These are phyloP conservation scores for Russula griseocarnosa DNA, from an alignment of 768 basidiomycete species.

Conservation along the genomic window DNA sequence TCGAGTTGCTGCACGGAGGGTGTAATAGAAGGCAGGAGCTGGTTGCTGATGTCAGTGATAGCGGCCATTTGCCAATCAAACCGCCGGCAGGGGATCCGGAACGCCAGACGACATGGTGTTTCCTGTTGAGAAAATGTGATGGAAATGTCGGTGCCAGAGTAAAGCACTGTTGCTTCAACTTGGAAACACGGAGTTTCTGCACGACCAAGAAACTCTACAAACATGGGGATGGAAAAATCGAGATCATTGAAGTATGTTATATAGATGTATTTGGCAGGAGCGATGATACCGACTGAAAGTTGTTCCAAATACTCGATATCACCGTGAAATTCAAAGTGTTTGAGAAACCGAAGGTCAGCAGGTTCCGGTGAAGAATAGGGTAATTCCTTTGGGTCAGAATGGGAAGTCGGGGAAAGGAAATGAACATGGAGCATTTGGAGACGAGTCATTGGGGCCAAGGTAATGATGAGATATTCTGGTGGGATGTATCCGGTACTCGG, in stretches of 20 bases:
- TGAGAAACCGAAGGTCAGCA: neutral
- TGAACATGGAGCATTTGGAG: constrained; percentile 8
- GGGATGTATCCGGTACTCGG: constrained; percentile 2
- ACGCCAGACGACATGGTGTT: neutral
- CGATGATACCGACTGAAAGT: neutral
- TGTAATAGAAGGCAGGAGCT: neutral
- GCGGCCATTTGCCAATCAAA: neutral
- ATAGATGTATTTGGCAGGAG: neutral
- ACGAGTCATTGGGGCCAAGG: neutral
- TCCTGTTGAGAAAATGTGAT: constrained; percentile 2
- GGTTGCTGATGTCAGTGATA: neutral
- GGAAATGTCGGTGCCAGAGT: neutral
- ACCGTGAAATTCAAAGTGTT: constrained; percentile 5
- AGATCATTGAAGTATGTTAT: constrained; percentile 8
- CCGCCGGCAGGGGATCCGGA: neutral
- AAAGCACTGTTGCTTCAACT: neutral
- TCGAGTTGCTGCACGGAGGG: constrained; percentile 2
- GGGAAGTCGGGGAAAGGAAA: neutral
- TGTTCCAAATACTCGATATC: constrained; percentile 6
- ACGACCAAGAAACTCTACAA: neutral
- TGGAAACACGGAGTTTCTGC: neutral
- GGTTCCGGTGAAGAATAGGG: too few relatives aligned
- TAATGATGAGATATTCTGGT: neutral
- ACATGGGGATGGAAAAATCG: neutral
- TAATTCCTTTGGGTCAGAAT: neutral